Percentiles rank a stretch among this genome's conserved stretches.
Conservation (phyloP, 164 flowering plant species). For the Nymphaea thermarum region DNA sequence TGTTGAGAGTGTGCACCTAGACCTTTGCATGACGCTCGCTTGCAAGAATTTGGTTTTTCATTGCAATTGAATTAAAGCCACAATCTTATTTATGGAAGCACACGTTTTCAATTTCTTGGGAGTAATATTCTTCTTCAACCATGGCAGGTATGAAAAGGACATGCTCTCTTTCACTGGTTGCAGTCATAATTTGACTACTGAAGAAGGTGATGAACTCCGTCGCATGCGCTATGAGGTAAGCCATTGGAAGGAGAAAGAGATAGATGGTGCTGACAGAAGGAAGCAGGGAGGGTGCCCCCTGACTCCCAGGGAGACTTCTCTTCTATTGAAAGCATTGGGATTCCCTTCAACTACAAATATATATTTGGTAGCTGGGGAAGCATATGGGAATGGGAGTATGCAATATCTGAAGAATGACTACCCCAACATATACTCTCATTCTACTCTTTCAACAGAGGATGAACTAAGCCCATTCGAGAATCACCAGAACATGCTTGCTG, state of each 20-base stretch:
- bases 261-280: constrained; percentile 76
- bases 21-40: too few relatives aligned
- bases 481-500: constrained; percentile 97
- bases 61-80: too few relatives aligned
- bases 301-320: constrained; percentile 91
- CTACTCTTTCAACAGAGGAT: constrained; percentile 59
- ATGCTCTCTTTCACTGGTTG: constrained; percentile 99
- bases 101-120: too few relatives aligned
- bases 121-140: background rate
- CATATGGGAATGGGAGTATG: constrained; percentile 90
- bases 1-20: too few relatives aligned
- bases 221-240: constrained; percentile 76
- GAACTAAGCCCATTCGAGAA: constrained; percentile 76
- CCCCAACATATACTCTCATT: constrained; percentile 81
- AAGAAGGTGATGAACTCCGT: constrained; percentile 77
- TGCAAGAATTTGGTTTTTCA: too few relatives aligned
- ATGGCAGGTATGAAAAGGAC: constrained; percentile 85
- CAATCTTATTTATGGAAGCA: too few relatives aligned
- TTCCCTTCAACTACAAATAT: constrained; percentile 65
- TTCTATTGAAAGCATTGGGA: constrained; percentile 71
- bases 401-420: constrained; percentile 48
- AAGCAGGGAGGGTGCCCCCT: constrained; percentile 90
- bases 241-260: constrained; percentile 99
- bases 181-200: constrained; percentile 70
- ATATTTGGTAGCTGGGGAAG: constrained; percentile 95